Conservation (phyloP, 768 basidiomycete genomes). For the Coprinellus micaceus region DNA sequence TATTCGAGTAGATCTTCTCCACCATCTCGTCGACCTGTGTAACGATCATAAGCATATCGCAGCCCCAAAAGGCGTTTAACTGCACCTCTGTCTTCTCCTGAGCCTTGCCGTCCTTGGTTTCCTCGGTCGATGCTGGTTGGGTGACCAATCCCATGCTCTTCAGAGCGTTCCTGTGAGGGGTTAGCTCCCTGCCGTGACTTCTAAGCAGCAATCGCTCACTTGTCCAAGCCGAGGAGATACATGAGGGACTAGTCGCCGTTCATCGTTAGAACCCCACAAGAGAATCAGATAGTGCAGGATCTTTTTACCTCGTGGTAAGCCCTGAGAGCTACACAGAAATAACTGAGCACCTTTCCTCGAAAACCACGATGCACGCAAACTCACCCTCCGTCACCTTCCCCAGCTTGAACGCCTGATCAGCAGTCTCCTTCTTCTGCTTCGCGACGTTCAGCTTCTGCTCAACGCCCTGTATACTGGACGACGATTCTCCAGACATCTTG, state of each 20-base stretch:
- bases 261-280: constrained; percentile 3
- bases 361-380: constrained; percentile 13
- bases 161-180: constrained; percentile 46
- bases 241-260: constrained; percentile 50
- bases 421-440: constrained; percentile 63
- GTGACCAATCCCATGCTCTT: constrained; percentile 46
- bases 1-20: constrained; percentile 82
- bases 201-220: constrained; percentile 41
- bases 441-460: constrained; percentile 55
- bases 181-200: not conserved
- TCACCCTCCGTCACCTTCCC: constrained; percentile 60
- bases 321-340: constrained; percentile 48
- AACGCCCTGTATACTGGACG: constrained; percentile 12
- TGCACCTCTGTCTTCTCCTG: constrained; percentile 68
- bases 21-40: constrained; percentile 66
- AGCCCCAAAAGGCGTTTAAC: constrained; percentile 6
- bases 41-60: constrained; percentile 1
- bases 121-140: constrained; percentile 23
- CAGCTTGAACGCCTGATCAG: constrained; percentile 64
- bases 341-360: not conserved
- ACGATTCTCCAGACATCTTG: constrained; percentile 9
- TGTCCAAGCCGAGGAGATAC: constrained; percentile 74
- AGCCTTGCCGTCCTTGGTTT: constrained; percentile 28
- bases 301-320: constrained; percentile 65
- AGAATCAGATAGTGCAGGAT: constrained; percentile 5